Base-by-base conservation (phyloP, 2,329 filamentous ascomycete genomes). In the Ophiocordyceps camponoti-saundersi region DNA sequence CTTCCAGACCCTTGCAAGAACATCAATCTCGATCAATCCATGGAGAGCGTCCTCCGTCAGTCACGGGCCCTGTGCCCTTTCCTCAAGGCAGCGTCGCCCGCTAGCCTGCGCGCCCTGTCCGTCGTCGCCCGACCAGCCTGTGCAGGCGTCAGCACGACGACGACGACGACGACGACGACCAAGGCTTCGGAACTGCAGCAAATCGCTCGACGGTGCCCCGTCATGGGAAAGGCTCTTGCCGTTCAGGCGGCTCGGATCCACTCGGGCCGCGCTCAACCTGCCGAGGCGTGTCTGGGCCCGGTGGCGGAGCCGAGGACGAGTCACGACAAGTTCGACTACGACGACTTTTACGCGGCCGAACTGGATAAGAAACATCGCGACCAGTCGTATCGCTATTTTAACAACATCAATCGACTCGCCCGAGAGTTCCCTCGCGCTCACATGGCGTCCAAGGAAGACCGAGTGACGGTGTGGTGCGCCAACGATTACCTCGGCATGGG, bases 401-500 rank as follows among this genome's bases (percentile, higher is more conserved):
- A 98, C 75, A 98, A 98, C 72, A 98, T 98, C 79, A 98, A 98
- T 61, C 88, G 92, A 34, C 75, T 98, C 50, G 92, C 92, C 54
- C 86, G 92, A 68, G 87, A 96, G 53, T 98, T 98, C 52, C 92
- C 92, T 29, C 85, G 85, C 53, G 92, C 92, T 43, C 92, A 98
- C 65, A 94, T 93, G 74, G 76, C 85, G 16, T 79, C 74, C 49
- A 77, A 79, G 59, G 81, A 90, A 49, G 87, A 95, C 54, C 79
- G 79, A 46, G 92, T 98, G 48, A 95, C 90, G 2, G 92, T 98
- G 22, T 98, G 92, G 92, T 98, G 92, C 72, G 93, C 90, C 61
- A 98, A 98, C 60, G 92, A 98, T 64, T 98, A 98, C 64, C 79
- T 98, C 18, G 92, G 92, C 56, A 98, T 98, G 92, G 90, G 92